Conservation (phyloP, 2,329 filamentous ascomycete species). For the Leptoxyphium fumago region DNA sequence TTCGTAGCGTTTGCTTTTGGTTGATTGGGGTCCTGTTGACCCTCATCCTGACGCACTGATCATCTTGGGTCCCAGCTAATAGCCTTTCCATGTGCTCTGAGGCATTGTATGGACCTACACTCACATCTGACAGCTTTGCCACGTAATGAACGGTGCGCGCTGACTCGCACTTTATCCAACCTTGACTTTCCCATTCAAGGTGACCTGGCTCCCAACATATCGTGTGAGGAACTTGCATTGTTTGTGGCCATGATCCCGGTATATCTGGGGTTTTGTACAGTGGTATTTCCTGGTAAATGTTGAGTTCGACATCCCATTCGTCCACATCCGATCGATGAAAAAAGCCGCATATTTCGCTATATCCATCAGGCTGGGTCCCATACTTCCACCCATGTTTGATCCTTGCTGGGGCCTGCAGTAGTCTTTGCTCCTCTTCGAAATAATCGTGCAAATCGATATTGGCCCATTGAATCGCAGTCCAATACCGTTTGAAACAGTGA, state of each 20-base stretch:
- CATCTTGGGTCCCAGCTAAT: too few relatives aligned
- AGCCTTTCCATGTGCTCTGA: too few relatives aligned
- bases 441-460: not conserved
- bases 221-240: not conserved
- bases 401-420: not conserved
- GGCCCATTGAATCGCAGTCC: not conserved
- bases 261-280: not conserved
- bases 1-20: too few relatives aligned
- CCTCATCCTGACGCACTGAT: too few relatives aligned
- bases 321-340: not conserved
- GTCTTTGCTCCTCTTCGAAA: not conserved
- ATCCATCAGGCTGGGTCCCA: not conserved
- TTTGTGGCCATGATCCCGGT: not conserved
- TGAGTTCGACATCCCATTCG: not conserved
- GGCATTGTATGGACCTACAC: too few relatives aligned
- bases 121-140: too few relatives aligned
- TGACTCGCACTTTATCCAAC: too few relatives aligned
- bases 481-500: not conserved
- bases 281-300: not conserved
- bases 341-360: not conserved
- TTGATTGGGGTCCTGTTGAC: too few relatives aligned
- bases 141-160: too few relatives aligned
- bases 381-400: not conserved
- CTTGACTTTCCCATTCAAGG: too few relatives aligned
- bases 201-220: not conserved